Base-by-base conservation (phyloP, 805 yeast genomes). In the Ogataea philodendri region DNA sequence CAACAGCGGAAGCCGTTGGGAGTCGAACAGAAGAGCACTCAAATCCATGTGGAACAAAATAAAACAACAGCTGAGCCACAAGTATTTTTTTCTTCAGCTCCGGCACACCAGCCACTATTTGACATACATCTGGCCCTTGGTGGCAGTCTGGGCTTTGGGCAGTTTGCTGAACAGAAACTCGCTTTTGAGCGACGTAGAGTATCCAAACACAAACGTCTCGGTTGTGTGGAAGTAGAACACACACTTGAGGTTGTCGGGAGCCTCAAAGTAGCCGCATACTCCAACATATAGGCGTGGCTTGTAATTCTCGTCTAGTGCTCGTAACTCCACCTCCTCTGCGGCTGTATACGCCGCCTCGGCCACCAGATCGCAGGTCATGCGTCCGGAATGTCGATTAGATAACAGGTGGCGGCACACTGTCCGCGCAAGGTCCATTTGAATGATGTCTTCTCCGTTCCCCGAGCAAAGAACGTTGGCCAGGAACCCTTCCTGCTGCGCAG, bases 401-500 rank as follows among this genome's bases (percentile, higher is more conserved):
- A 37, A 24, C 5, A 52, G 9, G 25, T 42, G 41, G 2, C 30
- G 22, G 27, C 63, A 54, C n/a, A 57, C 49, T 9, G 37, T 38
- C 22, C 64, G 46, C 3, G 74, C 70, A 14, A 75, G 48, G 32
- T 63, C 67, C 63, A 66, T 58, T 32, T 55, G 53, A 4, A 73
- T 58, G 22, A 75, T 74, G 37, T 73, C 76, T 44, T 75, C 81
- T 3, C 81, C 81, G 47, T 70, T 72, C 3, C 81, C 81, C 23
- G 76, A 68, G 51, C 79, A 70, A 53, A 60, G 48, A 5, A 48
- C 41, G 23, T 31, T 40, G 7, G 44, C 35, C 52, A 50, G 28
- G 65, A 58, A 25, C 2, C 36, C 29, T 5, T 25, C 11, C 5
- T 29, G 20, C 9, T 14, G 32, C 32, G 46, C 42, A 0, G 49